Conservation (phyloP, 805 yeast genomes). For the Groenewaldozyma salmanticensis region DNA sequence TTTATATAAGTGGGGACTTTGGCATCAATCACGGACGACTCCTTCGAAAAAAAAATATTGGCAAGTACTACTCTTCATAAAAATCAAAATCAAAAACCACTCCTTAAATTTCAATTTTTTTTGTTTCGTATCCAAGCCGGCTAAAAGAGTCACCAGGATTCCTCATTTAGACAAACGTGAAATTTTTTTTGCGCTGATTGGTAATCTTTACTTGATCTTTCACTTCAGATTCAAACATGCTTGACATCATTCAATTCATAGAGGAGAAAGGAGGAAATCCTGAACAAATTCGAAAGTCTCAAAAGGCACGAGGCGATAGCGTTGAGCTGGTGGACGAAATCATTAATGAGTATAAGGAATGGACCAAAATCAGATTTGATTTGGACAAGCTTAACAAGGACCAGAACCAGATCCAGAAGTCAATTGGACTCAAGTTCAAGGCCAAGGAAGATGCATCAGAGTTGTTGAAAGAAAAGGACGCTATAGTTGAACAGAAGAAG, state of each 20-base stretch:
- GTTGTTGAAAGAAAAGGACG: constrained; percentile 72
- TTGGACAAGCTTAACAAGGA: constrained; percentile 85
- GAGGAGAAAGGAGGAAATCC: constrained; percentile 98
- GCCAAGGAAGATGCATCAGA: constrained; percentile 90
- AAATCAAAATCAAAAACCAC: too few relatives aligned
- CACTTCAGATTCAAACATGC: too few relatives aligned
- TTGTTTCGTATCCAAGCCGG: too few relatives aligned
- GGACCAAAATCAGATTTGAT: constrained; percentile 86
- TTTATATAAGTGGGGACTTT: too few relatives aligned
- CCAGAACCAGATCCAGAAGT: constrained; percentile 84
- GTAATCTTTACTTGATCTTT: too few relatives aligned
- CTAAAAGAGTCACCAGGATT: too few relatives aligned
- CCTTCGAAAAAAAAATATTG: too few relatives aligned
- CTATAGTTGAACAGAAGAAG: constrained; percentile 59
- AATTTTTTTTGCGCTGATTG: too few relatives aligned
- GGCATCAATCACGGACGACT: too few relatives aligned
- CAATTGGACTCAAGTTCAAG: constrained; percentile 85
- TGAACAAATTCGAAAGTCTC: constrained; percentile 76
- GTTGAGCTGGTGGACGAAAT: constrained; percentile 96
- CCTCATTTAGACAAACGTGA: too few relatives aligned
- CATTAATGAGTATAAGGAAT: constrained; percentile 78
- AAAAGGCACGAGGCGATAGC: constrained; percentile 86
- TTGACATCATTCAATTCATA: constrained; percentile 84
- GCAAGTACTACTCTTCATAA: too few relatives aligned
- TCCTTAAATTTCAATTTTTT: too few relatives aligned